Base-by-base conservation (phyloP, 2,329 filamentous ascomycete genomes). In the Podosphaera xanthii region DNA sequence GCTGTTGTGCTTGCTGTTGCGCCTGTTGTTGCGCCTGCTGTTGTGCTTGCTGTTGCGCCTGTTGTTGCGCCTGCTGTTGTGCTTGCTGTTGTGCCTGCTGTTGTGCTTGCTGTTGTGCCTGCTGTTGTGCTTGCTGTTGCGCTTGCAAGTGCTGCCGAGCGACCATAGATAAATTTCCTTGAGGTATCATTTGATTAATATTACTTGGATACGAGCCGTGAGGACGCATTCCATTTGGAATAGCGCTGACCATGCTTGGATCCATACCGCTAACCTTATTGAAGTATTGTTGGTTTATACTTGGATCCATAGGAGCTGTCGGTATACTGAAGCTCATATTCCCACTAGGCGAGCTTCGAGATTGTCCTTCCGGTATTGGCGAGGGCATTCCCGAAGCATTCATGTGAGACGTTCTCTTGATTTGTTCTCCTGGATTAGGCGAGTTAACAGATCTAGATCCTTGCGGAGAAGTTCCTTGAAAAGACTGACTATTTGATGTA, bases 381-480 rank as follows among this genome's bases (percentile, higher is more conserved):
- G 83, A 88, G 33, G 84, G 83, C 63, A 87, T 81, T 59, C 78
- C 81, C 44, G 77, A 77, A 60, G 79, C 79, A 65, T 79, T 79
- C 77, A 88, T 82, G 70, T 87, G 84, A 34, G 84, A 84, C 34
- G 83, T 86, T 57, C 86, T 82, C 75, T 87, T 87, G 77, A 88
- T 87, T 71, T 86, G 83, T 62, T 90, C 86, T 52, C 77, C 75
- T 31, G 86, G 84, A 68, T 87, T 89, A 42, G 86, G 86, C 9
- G 86, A 90, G 34, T 84, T 82, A 40, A 82, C 84, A 61, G 78
- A 76, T 67, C 84, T 79, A 63, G 76, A 62, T 53, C 78, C 82
- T 66, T 83, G 83, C 42, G 81, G 86, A 57, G 82, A 88, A 63
- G 84, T 80, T 63, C 82, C 82, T 58, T 81, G 79, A 73, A 86